Evolutionary conservation across 352 stramenopile genomes (phyloP).

Genomic region (Globisporangium paddicum): DNA sequence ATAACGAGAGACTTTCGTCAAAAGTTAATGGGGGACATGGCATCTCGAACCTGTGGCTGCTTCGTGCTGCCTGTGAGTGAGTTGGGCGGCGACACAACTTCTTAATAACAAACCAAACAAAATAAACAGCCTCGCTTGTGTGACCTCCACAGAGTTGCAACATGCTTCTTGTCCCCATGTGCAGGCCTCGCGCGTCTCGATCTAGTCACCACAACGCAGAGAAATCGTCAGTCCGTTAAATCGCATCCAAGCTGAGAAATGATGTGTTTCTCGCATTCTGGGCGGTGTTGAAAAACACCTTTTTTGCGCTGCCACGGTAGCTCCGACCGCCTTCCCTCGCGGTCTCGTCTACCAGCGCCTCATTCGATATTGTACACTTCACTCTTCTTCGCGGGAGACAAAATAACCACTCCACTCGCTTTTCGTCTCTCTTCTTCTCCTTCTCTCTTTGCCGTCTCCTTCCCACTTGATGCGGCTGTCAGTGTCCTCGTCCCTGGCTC

Average conservation of each 20-base stretch:
- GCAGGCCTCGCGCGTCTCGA: not conserved
- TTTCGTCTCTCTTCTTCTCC: slow-evolving; percentile 4
- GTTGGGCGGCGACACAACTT: not conserved
- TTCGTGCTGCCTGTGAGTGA: not conserved
- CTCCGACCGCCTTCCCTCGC: slow-evolving; percentile 10
- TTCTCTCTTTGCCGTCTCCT: not conserved
- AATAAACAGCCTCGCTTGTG: not conserved
- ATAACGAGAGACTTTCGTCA: not conserved
- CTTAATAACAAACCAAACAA: not conserved
- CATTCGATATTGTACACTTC: slow-evolving; percentile 53
- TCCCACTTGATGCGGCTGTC: not conserved
- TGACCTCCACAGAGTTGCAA: not conserved
- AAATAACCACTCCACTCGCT: slow-evolving; percentile 21
- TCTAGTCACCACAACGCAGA: not conserved
- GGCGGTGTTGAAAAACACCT: slow-evolving; percentile 90
- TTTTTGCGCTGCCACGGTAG: slow-evolving; percentile 15
- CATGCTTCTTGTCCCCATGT: not conserved
- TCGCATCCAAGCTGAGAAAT: not conserved
- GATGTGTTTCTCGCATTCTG: slow-evolving; percentile 25
- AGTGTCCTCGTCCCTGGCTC: not conserved
- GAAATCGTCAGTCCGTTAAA: not conserved
- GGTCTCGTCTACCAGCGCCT: slow-evolving; percentile 4
- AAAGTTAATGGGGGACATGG: not conserved
- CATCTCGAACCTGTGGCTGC: not conserved
- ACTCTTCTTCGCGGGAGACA: slow-evolving; percentile 18